These are phyloP conservation scores for Zygotorulaspora chibaensis DNA, from an alignment of 805 yeast species.

Conservation along the genomic window DNA sequence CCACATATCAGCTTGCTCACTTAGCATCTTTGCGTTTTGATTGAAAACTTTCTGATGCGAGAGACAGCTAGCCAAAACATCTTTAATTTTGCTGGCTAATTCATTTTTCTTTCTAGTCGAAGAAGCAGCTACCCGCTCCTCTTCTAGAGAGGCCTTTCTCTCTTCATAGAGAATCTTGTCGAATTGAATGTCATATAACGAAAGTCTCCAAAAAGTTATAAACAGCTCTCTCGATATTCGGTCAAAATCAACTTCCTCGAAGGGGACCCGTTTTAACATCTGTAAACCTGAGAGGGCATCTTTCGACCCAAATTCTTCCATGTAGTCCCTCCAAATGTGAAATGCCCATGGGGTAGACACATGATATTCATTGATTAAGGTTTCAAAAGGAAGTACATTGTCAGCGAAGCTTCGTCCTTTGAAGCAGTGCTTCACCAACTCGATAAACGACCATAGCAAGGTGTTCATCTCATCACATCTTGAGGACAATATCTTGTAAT, in stretches of 20 bases:
- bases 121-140: slow-evolving; percentile 8
- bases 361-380: slow-evolving; percentile 40
- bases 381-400: slow-evolving; percentile 40
- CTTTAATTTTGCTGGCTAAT: slow-evolving; percentile 16
- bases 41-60: slow-evolving; percentile 22
- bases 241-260: slow-evolving; percentile 24
- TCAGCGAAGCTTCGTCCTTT: slow-evolving; percentile 30
- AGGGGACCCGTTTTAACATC: slow-evolving; percentile 14
- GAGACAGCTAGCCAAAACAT: slow-evolving; percentile 17
- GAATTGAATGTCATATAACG: slow-evolving; percentile 65
- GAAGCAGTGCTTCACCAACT: slow-evolving; percentile 52
- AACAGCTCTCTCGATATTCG: slow-evolving; percentile 43
- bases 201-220: slow-evolving; percentile 66
- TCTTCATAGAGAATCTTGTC: slow-evolving; percentile 46
- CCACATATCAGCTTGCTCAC: slow-evolving; percentile 16
- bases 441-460: slow-evolving; percentile 61
- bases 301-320: slow-evolving; percentile 29
- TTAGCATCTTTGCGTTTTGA: slow-evolving; percentile 9
- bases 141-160: slow-evolving; percentile 32
- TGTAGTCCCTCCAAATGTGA: slow-evolving; percentile 64
- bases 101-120: slow-evolving; percentile 20
- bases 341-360: slow-evolving; percentile 64
- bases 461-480: slow-evolving; percentile 68
- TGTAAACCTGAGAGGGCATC: slow-evolving; percentile 12
- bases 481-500: slow-evolving; percentile 67